Base-by-base conservation (phyloP, 345 rosid genomes). In the Hypericum androsaemum region DNA sequence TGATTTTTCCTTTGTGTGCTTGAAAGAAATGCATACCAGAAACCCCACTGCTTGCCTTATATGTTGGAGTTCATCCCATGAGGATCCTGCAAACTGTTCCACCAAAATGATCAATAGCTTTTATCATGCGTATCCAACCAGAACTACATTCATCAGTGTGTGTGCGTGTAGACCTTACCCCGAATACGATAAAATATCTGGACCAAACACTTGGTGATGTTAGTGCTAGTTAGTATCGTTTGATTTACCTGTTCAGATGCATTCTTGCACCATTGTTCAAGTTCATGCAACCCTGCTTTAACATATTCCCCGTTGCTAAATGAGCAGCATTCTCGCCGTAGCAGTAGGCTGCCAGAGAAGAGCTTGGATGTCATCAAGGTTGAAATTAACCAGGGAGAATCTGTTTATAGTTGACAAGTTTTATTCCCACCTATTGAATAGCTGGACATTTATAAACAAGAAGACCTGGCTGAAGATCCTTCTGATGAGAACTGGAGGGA, bases 271-370 rank as follows among this genome's bases (percentile, higher is more conserved):
- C 89, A 83, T 43, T 77, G 76, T 41, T 75, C 86, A 50, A 83
- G 53, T 64, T 80, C 86, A 42, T 69, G 74, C 74, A 83, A 68
- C 1, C 89, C 86, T 39, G 71, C 62, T 61, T 77, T 83, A 41
- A 80, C 69, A 53, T 77, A 83, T 66, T 83, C 89, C 41, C 86
- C 86, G 36, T 75, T 83, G 77, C 86, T 75, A 65, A 83, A 77
- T 2, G 89, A 75, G 54, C 89, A 83, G 63, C 86, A 83, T 57
- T 83, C 89, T 36, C 83, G 82, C 0, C 86, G 80, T 47, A 83
- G 83, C 72, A 83, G 57, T 56, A 80, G 68, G 71, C 89, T 83
- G 74, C 59, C 57, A 54, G 52, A 61, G 32, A 22, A 4, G 32
- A 22, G 4, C 1, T 22, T 22, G 32, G 47, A 37, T 36, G 40